phyloP scores from a whole-genome alignment of 2,329 filamentous ascomycete species.

The Aspergillus neotritici region DNA sequence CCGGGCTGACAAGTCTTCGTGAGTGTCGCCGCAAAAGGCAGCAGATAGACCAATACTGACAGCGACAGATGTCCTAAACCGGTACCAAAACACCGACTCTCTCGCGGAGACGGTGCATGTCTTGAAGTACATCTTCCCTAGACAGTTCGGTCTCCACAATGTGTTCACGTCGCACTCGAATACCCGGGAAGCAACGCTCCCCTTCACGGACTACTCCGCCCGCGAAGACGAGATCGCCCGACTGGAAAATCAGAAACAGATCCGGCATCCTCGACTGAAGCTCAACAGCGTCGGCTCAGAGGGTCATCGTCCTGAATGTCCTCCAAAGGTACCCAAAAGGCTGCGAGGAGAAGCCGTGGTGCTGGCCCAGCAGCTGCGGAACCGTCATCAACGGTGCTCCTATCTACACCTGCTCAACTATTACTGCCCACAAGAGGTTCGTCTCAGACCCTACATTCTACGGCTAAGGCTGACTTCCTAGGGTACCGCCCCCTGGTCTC shows the following conservation, averaged over 20 bases:
- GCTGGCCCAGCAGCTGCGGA: slow-evolving; percentile 64
- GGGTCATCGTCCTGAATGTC: background rate
- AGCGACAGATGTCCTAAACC: slow-evolving; percentile 69
- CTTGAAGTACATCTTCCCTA: slow-evolving; percentile 90
- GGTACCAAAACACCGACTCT: slow-evolving; percentile 47
- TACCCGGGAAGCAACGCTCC: slow-evolving; percentile 60
- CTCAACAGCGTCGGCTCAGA: too few relatives aligned
- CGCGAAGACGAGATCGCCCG: slow-evolving; percentile 72
- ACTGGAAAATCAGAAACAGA: slow-evolving; percentile 10
- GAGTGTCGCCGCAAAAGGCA: slow-evolving; percentile 30
- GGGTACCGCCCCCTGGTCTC: slow-evolving; percentile 19
- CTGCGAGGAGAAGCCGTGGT: slow-evolving; percentile 58
- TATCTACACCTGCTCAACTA: slow-evolving; percentile 73
- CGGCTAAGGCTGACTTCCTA: slow-evolving; percentile 14
- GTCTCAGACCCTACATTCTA: slow-evolving; percentile 14
- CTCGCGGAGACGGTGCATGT: slow-evolving; percentile 59
- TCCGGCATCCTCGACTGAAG: too few relatives aligned
- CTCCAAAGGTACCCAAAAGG: slow-evolving; percentile 35
- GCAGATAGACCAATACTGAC: background rate
- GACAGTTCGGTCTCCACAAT: slow-evolving; percentile 85
- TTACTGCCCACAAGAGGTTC: slow-evolving; percentile 63
- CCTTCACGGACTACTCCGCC: slow-evolving; percentile 76
- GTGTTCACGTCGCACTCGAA: slow-evolving; percentile 73
- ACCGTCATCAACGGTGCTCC: slow-evolving; percentile 66
- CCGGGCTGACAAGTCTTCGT: slow-evolving; percentile 79